Percentiles rank a stretch among this genome's conserved stretches.
These are phyloP conservation scores for Yarrowia deformans DNA, from an alignment of 805 yeast genomes.

Conservation along the genomic window DNA sequence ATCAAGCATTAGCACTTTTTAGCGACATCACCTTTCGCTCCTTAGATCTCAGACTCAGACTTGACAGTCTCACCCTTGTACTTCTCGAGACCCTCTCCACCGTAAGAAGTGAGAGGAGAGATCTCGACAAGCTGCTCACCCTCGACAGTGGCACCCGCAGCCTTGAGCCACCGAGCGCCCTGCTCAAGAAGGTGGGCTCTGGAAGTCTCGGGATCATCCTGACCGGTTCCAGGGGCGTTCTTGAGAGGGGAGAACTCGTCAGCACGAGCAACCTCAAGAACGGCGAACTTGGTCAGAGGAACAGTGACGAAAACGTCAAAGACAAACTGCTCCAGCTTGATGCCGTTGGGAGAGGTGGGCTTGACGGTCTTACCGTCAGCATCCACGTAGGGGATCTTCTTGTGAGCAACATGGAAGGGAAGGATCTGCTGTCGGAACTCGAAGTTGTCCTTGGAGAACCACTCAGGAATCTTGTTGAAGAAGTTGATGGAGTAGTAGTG, in stretches of 20 bases:
- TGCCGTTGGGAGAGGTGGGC: slow-evolving; percentile 86
- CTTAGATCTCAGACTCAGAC: slow-evolving; percentile 33
- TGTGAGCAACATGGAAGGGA: slow-evolving; percentile 95
- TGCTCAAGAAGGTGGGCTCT: slow-evolving; percentile 67
- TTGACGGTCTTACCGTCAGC: slow-evolving; percentile 56
- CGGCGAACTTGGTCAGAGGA: slow-evolving; percentile 75
- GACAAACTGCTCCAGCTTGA: slow-evolving; percentile 94
- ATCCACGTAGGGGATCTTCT: slow-evolving; percentile 77
- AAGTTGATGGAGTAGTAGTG: slow-evolving; percentile 91
- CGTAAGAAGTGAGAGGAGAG: slow-evolving; percentile 73
- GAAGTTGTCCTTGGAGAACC: slow-evolving; percentile 54
- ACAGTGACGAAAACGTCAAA: slow-evolving; percentile 93
- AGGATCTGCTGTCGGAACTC: slow-evolving; percentile 60
- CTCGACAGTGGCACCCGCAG: slow-evolving; percentile 69
- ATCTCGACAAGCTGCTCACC: slow-evolving; percentile 70
- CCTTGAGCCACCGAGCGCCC: slow-evolving; percentile 74
- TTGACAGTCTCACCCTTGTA: slow-evolving; percentile 56
- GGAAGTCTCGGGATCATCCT: slow-evolving; percentile 87
- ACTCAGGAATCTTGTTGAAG: slow-evolving; percentile 64
- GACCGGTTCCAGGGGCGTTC: slow-evolving; percentile 82
- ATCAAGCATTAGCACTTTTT: slow-evolving; percentile 14
- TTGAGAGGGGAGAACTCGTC: slow-evolving; percentile 94
- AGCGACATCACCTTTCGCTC: slow-evolving; percentile 1
- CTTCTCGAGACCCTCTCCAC: slow-evolving; percentile 70
- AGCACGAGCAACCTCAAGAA: slow-evolving; percentile 84